phyloP scores from a whole-genome alignment of 169 alveolate species.

The Plasmodium yoelii region DNA sequence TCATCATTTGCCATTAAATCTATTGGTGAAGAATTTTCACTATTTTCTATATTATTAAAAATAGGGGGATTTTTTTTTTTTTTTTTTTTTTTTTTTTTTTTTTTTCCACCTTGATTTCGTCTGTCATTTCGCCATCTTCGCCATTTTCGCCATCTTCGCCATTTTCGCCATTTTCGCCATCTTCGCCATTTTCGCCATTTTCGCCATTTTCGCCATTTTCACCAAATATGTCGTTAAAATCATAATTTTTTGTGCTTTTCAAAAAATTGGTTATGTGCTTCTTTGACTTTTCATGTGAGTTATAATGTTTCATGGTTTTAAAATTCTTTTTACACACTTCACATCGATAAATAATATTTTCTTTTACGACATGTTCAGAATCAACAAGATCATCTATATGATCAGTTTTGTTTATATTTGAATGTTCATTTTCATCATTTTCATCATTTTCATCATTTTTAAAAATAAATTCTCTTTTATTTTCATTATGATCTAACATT shows the following conservation, averaged over 20 bases:
- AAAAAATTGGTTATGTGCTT: constrained; percentile 79
- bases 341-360: constrained; percentile 75
- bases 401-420: neutral
- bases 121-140: neutral
- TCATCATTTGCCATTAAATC: constrained; percentile 28
- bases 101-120: neutral
- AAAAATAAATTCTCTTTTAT: neutral
- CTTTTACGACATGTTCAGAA: neutral
- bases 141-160: no score
- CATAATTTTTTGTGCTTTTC: constrained; percentile 18
- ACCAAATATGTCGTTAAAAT: constrained; percentile 12
- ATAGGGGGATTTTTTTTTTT: neutral
- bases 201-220: no score
- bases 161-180: no score
- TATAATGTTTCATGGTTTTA: constrained; percentile 79
- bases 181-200: no score
- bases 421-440: neutral
- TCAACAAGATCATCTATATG: neutral
- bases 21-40: neutral
- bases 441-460: neutral
- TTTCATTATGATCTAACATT: constrained; percentile 22
- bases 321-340: constrained; percentile 82
- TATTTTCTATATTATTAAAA: neutral
- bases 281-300: constrained; percentile 82
- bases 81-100: constrained; percentile 11